Base-by-base conservation (phyloP, 345 rosid genomes). In the Populus davidiana region DNA sequence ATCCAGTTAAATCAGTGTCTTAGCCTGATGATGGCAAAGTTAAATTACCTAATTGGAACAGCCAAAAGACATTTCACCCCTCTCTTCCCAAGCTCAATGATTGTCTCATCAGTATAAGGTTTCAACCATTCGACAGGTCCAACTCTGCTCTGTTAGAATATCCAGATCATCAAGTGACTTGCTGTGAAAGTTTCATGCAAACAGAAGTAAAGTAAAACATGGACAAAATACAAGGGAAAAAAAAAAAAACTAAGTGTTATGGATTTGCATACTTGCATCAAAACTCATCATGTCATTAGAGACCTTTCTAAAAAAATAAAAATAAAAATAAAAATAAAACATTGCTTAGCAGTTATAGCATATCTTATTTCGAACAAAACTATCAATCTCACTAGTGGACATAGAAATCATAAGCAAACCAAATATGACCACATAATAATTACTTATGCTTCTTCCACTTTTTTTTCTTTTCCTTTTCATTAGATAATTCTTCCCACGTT, bases 121-220 rank as follows among this genome's bases (percentile, higher is more conserved):
- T 92, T 96, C 87, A 96, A 80, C 98, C 99, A 96, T 80, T 96
- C 99, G 86, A 96, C 98, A 5, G 99, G 99, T 76, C 99, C 99
- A 72, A 96, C 99, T 88, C 99, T 89, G 87, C 98, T 96, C 99
- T 93, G 97, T 80, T 83, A 72, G 66, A 85, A 75, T 62, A 81
- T 77, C 69, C 69, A 73, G 23, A 77, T 23, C 25, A 50, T 81
- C 75, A 83, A 75, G 80, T 47, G 25, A 62, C 36, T 27, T 6
- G 17, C 75, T 36, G 77, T 41, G 50, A 61, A 25, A 52, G 41
- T 49, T 31, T 2, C 44, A 44, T 10, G 71, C 52, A 78, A 64
- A 52, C 6, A 20, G 23, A 52, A 18, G 59, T 38, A 49, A 8
- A 50, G 56, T 9, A 62, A 13, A 52, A 18, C 38, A 33, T 56